Base-by-base conservation (phyloP, 2,329 filamentous ascomycete genomes). In the Verticillium isaacii region DNA sequence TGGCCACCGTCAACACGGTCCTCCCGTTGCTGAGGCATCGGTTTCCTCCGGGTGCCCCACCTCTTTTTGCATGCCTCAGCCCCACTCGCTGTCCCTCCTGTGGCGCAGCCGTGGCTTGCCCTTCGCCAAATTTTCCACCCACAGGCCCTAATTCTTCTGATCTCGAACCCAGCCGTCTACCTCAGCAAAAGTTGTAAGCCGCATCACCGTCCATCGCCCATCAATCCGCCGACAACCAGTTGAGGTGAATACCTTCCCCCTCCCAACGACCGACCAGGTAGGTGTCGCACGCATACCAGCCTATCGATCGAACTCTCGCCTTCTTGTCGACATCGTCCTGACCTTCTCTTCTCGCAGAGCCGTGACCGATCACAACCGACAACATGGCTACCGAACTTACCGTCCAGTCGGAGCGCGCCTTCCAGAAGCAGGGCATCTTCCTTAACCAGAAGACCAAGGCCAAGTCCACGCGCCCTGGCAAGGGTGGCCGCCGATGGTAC, bases 401-500 rank as follows among this genome's bases (percentile, higher is more conserved):
- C 82, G 95, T 99, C 83, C 95, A 99, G 90, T 96, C 92, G 81
- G 95, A 99, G 90, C 94, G 95, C 86, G 95, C 95, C 88, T 99
- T 91, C 92, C 95, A 98, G 85, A 99, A 99, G 90, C 94, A 99
- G 89, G 95, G 95, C 82, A 97, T 99, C 88, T 99, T 98, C 92
- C 89, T 91, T 77, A 97, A 98, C 90, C 86, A 90, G 79, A 99
- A 99, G 90, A 84, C 85, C 81, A 92, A 93, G 87, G 83, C 88
- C 78, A 89, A 91, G 83, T 92, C 90, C 80, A 84, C 85, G 81
- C 89, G 89, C 80, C 90, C 90, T 74, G 93, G 93, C 81, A 96
- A 96, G 89, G 90, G 88, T 80, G 92, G 92, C 75, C 90, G 92
- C 83, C 89, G 93, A 93, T 84, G 81, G 93, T 97, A 96, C 85